A percentile compares a stretch with the other conserved stretches of the same genome.
Conservation (phyloP, 495 filamentous ascomycete species). For the Bathelium albidoporum region DNA sequence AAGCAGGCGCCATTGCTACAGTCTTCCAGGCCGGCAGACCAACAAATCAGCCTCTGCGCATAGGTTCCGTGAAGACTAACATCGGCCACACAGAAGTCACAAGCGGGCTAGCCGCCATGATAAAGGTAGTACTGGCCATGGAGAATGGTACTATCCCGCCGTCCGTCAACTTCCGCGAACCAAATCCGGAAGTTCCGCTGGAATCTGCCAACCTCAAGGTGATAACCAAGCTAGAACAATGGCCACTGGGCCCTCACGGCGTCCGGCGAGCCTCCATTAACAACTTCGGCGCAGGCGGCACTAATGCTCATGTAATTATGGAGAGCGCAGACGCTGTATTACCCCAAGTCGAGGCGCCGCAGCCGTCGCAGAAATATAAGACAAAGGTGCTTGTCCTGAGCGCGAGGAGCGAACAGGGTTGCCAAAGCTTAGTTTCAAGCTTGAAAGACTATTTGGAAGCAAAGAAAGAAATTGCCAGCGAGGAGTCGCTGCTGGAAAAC, state of each 20-base stretch:
- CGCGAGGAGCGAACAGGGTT: not conserved
- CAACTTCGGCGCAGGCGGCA: slow-evolving; percentile 40
- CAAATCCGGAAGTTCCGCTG: slow-evolving; percentile 30
- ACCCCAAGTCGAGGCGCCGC: not conserved
- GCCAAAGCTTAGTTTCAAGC: not conserved
- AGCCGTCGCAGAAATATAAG: not conserved
- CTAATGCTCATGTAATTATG: slow-evolving; percentile 41
- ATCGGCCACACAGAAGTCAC: slow-evolving; percentile 43
- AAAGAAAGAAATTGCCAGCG: not conserved
- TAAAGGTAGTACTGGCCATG: slow-evolving; percentile 49
- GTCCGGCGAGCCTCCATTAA: slow-evolving; percentile 31
- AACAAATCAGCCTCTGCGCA: slow-evolving; percentile 1
- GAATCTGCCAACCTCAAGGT: slow-evolving; percentile 20
- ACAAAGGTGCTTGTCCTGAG: not conserved
- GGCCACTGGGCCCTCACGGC: slow-evolving; percentile 17
- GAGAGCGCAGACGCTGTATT: slow-evolving; percentile 14
- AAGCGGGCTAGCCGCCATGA: slow-evolving; percentile 46
- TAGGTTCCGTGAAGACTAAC: slow-evolving; percentile 5
- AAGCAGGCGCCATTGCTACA: slow-evolving; percentile 1
- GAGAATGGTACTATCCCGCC: slow-evolving; percentile 44
- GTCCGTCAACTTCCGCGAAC: slow-evolving; percentile 33
- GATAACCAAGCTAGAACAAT: not conserved
- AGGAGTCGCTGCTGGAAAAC: not conserved
- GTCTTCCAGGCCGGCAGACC: not conserved
- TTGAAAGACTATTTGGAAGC: not conserved